Evolutionary conservation across 2,329 filamentous ascomycete species (phyloP), one percentile per base, ranked within the genome.

Genomic region (Aspergillus ruber): DNA sequence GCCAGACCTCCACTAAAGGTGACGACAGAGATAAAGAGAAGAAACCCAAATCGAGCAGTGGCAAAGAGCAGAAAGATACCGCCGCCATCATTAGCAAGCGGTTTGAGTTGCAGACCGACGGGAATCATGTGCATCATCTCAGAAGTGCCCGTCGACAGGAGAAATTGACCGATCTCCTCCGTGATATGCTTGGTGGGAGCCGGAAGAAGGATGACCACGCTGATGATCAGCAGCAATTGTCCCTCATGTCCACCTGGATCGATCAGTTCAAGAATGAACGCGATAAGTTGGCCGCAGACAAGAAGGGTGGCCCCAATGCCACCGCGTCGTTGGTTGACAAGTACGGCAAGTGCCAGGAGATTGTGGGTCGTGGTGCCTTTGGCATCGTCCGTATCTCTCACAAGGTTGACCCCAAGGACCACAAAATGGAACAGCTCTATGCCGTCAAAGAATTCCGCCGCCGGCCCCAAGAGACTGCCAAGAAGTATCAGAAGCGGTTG

Each of bases 371-470:
- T 33, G 93, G 93, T 51, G 93, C 93, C 38, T 98, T 98, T 68
- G 93, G 93, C 48, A 95, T 98, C 54, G 93, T 98, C 55, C 83
- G 93, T 51, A 95, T 97, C 68, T 95, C 91, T 13, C 93, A 97
- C 80, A 98, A 98, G 73, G 85, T 89, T 51, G 80, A 94, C 51
- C 86, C 89, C 12, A 87, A 84, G 60, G 86, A 89, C 58, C 78
- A 77, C 25, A 84, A 80, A 59, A 75, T 79, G 48, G 93, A 97
- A 72, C 90, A 94, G 72, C 79, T 98, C 8, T 98, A 93, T 63
- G 93, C 93, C 33, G 91, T 98, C 64, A 98, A 98, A 72, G 93
- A 98, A 69, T 98, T 98, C 73, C 88, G 91, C 50, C 86, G 91
- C 55, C 82, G 90, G 43, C 90, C 91, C 1, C 89, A 95, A 60